Evolutionary conservation across 2,329 filamentous ascomycete species (phyloP).

Genomic region (Lasiodiplodia citricola): DNA sequence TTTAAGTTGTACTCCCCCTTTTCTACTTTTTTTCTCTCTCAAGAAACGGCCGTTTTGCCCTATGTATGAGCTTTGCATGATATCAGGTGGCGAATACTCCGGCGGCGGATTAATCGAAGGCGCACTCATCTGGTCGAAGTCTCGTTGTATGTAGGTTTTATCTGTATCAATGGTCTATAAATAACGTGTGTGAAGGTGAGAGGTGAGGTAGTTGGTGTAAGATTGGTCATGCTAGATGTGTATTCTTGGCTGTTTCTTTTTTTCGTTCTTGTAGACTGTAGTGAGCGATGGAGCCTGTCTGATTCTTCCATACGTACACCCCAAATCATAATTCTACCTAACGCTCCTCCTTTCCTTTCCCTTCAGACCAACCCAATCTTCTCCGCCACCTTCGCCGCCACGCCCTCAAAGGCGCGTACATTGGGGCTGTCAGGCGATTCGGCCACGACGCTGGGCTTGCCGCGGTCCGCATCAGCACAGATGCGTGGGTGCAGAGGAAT

Average conservation of each 20-base stretch:
- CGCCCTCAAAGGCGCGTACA: conserved; percentile 71
- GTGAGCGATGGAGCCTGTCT: too few species aligned
- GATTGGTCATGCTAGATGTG: background rate
- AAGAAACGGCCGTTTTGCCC: background rate
- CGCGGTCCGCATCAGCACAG: conserved; percentile 83
- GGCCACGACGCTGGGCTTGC: conserved; percentile 87
- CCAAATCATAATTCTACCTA: too few species aligned
- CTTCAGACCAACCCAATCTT: conserved; percentile 46
- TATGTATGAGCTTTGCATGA: background rate
- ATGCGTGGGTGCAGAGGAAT: conserved; percentile 87
- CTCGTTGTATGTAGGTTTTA: background rate
- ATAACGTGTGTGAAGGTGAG: background rate
- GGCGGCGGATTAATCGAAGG: background rate
- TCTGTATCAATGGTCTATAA: background rate
- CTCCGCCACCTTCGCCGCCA: conserved; percentile 63
- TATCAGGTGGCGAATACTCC: background rate
- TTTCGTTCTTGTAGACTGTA: too few species aligned
- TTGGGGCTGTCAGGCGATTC: conserved; percentile 74
- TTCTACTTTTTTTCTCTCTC: background rate
- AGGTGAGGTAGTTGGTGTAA: background rate
- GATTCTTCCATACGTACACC: too few species aligned
- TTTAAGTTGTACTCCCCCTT: background rate
- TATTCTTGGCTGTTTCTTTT: background rate
- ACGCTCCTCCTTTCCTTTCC: background rate
- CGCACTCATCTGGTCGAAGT: background rate